Evolutionary conservation across 306 rosid species (phyloP).

Genomic region (Glycine soja): DNA sequence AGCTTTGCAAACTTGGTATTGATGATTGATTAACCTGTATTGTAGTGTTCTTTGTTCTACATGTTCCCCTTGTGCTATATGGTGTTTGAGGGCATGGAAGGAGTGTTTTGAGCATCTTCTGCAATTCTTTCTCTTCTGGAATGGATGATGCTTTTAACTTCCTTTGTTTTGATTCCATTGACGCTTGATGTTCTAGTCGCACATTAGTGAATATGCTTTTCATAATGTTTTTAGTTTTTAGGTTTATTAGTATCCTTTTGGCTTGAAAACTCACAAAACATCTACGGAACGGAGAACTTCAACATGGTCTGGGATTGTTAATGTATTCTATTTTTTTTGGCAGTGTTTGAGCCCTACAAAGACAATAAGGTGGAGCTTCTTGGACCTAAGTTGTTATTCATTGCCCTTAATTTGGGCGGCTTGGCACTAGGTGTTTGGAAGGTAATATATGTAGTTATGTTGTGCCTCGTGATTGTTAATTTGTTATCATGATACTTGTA

Average conservation of each 20-base stretch:
- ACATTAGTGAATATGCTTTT: constrained; percentile 19
- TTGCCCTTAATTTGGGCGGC: constrained; percentile 95
- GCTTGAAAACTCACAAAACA: not conserved
- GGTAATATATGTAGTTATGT: constrained; percentile 42
- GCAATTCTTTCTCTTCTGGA: constrained; percentile 3
- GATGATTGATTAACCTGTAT: not conserved
- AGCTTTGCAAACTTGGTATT: not conserved
- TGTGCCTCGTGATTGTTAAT: not conserved
- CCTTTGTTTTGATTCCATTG: not conserved
- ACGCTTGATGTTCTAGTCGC: not conserved
- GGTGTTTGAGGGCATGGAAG: constrained; percentile 5
- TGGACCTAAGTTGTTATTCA: constrained; percentile 87
- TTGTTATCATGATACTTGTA: not conserved
- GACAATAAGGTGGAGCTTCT: constrained; percentile 93
- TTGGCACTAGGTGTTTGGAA: constrained; percentile 87
- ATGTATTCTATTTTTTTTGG: constrained; percentile 22
- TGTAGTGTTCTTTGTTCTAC: not conserved
- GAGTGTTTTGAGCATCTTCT: constrained; percentile 28
- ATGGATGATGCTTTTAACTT: constrained; percentile 5
- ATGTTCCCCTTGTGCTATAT: not conserved
- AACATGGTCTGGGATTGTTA: constrained; percentile 30
- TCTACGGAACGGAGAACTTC: not conserved
- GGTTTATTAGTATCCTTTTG: constrained; percentile 31
- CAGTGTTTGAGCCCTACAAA: constrained; percentile 99
- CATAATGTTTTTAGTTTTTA: not conserved